Evolutionary conservation across 129 eudicot species (phyloP).

Genomic region (Tanacetum coccineum): DNA sequence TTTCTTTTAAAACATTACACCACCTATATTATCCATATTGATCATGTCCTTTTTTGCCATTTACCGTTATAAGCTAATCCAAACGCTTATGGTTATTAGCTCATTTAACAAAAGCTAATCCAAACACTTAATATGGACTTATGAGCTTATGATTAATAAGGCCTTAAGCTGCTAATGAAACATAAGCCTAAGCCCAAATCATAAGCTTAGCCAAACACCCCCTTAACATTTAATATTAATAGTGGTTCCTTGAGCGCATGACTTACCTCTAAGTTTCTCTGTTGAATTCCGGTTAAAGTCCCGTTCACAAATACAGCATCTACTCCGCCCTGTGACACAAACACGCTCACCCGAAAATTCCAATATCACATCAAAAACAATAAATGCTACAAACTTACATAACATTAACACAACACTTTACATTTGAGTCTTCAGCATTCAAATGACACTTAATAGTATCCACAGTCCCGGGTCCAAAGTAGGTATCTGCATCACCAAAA

Average conservation of each 20-base stretch:
- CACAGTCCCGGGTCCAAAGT: constrained; percentile 85
- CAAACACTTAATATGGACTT: too few species aligned
- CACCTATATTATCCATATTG: too few species aligned
- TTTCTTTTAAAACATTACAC: too few species aligned
- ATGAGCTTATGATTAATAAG: too few species aligned
- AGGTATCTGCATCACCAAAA: constrained; percentile 62
- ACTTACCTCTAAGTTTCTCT: constrained; percentile 88
- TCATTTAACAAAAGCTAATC: background rate
- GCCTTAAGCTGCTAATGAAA: too few species aligned
- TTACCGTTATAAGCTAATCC: too few species aligned
- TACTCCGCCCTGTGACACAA: constrained; percentile 57
- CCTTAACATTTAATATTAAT: too few species aligned
- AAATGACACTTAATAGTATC: constrained; percentile 61
- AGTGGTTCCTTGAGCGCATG: background rate
- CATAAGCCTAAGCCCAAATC: too few species aligned
- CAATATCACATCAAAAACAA: background rate
- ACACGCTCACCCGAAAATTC: background rate
- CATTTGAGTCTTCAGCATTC: constrained; percentile 58
- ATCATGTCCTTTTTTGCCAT: too few species aligned
- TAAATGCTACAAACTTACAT: background rate
- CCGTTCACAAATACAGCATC: constrained; percentile 94
- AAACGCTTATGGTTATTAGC: background rate
- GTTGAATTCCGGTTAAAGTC: constrained; percentile 72
- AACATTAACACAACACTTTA: constrained; percentile 22
- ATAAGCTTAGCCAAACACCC: too few species aligned